Evolutionary conservation across 768 basidiomycete species (phyloP).

Genomic region (Multifurca ochricompacta): DNA sequence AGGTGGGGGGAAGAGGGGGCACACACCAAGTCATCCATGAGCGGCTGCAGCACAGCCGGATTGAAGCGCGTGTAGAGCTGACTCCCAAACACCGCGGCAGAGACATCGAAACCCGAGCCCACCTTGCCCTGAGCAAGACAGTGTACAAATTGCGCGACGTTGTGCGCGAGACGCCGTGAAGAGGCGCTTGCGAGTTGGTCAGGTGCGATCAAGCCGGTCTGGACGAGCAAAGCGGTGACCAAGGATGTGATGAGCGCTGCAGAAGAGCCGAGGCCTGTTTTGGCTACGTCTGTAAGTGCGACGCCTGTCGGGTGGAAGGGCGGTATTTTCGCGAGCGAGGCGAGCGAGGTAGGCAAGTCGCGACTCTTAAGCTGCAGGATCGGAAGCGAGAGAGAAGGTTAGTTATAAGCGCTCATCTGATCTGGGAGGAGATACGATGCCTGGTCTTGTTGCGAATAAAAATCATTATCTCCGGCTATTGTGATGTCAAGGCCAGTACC

Average conservation of each 20-base stretch:
- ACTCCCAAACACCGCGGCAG: conserved; percentile 89
- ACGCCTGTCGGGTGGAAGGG: conserved; percentile 72
- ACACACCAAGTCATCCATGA: conserved; percentile 53
- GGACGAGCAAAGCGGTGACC: conserved; percentile 75
- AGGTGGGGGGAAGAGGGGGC: neutral
- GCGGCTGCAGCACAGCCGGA: conserved; percentile 54
- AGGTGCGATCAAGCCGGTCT: conserved; percentile 53
- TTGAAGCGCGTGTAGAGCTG: conserved; percentile 88
- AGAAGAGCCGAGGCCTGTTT: conserved; percentile 95
- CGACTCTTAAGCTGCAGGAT: conserved; percentile 50
- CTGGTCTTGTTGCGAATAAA: conserved; percentile 89
- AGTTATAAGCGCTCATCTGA: neutral
- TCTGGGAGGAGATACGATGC: conserved; percentile 34
- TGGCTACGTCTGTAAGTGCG: conserved; percentile 77
- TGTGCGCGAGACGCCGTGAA: conserved; percentile 69
- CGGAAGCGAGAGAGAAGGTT: neutral
- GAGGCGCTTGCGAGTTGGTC: conserved; percentile 34
- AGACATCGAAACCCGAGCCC: conserved; percentile 95
- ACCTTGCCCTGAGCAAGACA: conserved; percentile 97
- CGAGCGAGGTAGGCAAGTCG: conserved; percentile 52
- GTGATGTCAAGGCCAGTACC: conserved; percentile 60
- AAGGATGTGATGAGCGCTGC: conserved; percentile 96
- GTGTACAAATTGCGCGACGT: conserved; percentile 90
- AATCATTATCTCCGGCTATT: conserved; percentile 93
- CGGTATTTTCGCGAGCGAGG: conserved; percentile 58